phyloP scores from a whole-genome alignment of 2,329 filamentous ascomycete genomes.

The Alternaria arborescens region DNA sequence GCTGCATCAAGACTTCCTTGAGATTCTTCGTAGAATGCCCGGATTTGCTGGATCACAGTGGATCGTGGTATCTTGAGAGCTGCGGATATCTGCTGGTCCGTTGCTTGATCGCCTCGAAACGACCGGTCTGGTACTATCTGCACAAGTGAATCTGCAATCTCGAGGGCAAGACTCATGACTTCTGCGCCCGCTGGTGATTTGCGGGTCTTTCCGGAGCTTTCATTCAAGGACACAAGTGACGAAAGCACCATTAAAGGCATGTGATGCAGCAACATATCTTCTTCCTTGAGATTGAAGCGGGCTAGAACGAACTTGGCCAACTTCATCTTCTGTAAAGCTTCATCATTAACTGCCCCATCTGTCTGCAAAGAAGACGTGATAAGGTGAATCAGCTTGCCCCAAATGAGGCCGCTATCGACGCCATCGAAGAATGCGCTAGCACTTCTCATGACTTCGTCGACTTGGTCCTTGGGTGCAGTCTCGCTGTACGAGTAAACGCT shows the following conservation, averaged over 20 bases:
- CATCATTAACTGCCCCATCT: constrained; percentile 59
- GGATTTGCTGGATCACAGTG: constrained; percentile 31
- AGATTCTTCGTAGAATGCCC: constrained; percentile 47
- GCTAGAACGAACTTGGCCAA: constrained; percentile 82
- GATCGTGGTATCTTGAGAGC: constrained; percentile 15
- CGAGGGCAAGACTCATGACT: constrained; percentile 40
- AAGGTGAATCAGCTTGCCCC: constrained; percentile 78
- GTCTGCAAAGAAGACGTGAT: constrained; percentile 61
- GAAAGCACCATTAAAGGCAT: constrained; percentile 79
- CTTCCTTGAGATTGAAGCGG: constrained; percentile 92
- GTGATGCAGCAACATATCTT: constrained; percentile 91
- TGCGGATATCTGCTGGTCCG: constrained; percentile 14
- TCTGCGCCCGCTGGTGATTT: constrained; percentile 21
- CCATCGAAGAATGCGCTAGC: constrained; percentile 97
- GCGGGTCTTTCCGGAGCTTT: constrained; percentile 31
- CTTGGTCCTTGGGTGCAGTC: constrained; percentile 72
- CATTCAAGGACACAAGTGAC: constrained; percentile 60
- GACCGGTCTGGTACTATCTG: constrained; percentile 50
- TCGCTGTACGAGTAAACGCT: constrained; percentile 80
- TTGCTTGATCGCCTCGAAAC: constrained; percentile 25
- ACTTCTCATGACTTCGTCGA: constrained; percentile 87
- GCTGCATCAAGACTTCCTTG: constrained; percentile 47
- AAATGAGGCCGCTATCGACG: constrained; percentile 93
- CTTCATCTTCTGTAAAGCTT: constrained; percentile 68
- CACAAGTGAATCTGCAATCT: constrained; percentile 50